Conservation (phyloP, 2,329 filamentous ascomycete species). For the Ploettnerulaceae sp. region DNA sequence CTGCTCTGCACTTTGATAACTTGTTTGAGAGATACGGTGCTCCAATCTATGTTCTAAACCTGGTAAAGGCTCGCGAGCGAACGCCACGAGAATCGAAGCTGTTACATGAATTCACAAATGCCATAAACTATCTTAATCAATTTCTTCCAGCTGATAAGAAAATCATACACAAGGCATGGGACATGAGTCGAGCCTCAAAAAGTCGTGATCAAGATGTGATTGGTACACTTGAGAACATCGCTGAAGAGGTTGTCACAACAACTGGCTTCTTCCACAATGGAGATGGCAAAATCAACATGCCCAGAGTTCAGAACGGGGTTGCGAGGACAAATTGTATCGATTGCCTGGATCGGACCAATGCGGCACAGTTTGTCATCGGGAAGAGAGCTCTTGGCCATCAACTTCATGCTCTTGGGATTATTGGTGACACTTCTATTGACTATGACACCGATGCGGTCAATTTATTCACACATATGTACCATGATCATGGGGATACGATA, state of each 20-base stretch:
- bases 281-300: constrained; percentile 58
- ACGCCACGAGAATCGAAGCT: constrained; percentile 89
- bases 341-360: constrained; percentile 93
- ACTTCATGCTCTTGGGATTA: constrained; percentile 83
- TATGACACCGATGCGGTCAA: constrained; percentile 97
- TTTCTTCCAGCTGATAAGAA: constrained; percentile 79
- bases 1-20: constrained; percentile 91
- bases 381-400: constrained; percentile 91
- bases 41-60: constrained; percentile 84
- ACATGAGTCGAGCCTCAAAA: constrained; percentile 96
- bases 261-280: constrained; percentile 97
- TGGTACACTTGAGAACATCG: constrained; percentile 81
- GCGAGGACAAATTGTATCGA: constrained; percentile 97
- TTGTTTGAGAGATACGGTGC: constrained; percentile 90
- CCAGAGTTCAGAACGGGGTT: constrained; percentile 81
- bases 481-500: constrained; percentile 96
- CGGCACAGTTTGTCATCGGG: constrained; percentile 94
- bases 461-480: constrained; percentile 96
- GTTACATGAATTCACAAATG: constrained; percentile 78
- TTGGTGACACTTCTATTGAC: constrained; percentile 71
- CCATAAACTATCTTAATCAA: constrained; percentile 89
- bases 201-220: constrained; percentile 91
- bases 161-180: constrained; percentile 92
- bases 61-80: constrained; percentile 85
- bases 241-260: constrained; percentile 75